Evolutionary conservation across 371 early-diverging fungal species (phyloP).

Genomic region (Rhizopus sp.): DNA sequence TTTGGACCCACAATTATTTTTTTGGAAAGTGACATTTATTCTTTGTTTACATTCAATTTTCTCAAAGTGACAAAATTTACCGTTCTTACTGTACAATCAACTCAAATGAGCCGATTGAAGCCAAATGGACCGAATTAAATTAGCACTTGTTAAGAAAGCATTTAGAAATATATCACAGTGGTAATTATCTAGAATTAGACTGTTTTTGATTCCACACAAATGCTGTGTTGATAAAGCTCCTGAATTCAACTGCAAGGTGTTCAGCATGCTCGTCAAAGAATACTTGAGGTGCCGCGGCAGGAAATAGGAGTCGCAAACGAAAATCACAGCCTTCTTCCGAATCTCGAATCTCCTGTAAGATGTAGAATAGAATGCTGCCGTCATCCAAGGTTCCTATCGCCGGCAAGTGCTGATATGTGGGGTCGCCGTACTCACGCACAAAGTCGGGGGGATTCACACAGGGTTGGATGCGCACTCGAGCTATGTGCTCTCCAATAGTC

Average conservation of each 20-base stretch:
- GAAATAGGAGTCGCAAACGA: slow-evolving; percentile 13
- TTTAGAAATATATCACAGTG: no score
- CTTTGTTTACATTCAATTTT: no score
- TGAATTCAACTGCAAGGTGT: slow-evolving; percentile 14
- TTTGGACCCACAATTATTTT: no score
- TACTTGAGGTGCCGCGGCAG: slow-evolving; percentile 11
- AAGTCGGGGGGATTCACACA: slow-evolving; percentile 3
- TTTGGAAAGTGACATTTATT: slow-evolving; percentile 97
- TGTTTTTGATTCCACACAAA: slow-evolving; percentile 9
- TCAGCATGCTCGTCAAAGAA: slow-evolving; percentile 17
- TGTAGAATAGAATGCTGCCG: slow-evolving; percentile 3
- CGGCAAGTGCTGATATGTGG: neutral
- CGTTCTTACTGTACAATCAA: no score
- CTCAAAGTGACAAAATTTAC: no score
- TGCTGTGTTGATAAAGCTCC: slow-evolving; percentile 13
- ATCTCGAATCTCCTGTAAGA: slow-evolving; percentile 5
- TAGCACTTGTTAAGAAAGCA: no score
- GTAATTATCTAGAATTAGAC: neutral
- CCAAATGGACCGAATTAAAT: neutral
- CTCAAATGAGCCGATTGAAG: neutral
- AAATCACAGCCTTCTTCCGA: slow-evolving; percentile 13
- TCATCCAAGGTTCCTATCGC: slow-evolving; percentile 2
- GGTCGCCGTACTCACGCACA: neutral
- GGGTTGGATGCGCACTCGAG: no score
- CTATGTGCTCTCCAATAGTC: no score